Percentiles rank a stretch among this genome's conserved stretches.
These are phyloP conservation scores for Phytophthora sp. DNA, from an alignment of 352 stramenopile species.

Conservation along the genomic window DNA sequence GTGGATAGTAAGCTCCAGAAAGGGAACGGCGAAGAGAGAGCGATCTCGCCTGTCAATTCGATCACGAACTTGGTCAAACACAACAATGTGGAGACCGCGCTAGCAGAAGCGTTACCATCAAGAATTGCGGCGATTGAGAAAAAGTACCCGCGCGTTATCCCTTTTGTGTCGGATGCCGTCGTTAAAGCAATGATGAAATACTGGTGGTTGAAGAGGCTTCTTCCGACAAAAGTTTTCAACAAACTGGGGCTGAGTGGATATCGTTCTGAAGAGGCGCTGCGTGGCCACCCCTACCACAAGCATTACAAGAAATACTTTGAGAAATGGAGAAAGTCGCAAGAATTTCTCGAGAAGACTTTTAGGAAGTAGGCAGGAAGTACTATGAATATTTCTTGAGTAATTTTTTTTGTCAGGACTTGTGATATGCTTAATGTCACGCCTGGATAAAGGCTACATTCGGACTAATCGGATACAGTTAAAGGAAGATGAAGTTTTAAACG, in stretches of 20 bases:
- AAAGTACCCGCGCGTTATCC: conserved; percentile 5
- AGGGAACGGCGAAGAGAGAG: conserved; percentile 7
- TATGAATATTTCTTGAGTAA: no score
- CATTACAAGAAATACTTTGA: background rate
- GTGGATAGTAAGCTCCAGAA: background rate
- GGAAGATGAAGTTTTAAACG: no score
- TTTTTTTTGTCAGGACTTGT: no score
- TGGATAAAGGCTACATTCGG: no score
- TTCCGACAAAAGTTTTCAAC: background rate
- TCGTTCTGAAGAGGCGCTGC: background rate
- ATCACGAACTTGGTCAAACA: background rate
- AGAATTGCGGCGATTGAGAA: background rate
- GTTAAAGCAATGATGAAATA: background rate
- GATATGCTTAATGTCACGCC: no score
- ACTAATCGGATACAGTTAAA: no score
- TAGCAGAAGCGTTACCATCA: background rate
- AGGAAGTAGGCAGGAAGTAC: no score
- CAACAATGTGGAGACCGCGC: background rate
- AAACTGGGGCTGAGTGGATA: background rate
- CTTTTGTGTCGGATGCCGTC: background rate
- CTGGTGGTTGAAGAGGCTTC: background rate
- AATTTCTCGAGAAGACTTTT: no score
- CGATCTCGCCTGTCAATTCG: background rate
- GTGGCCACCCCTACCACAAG: conserved; percentile 1
- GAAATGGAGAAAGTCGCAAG: background rate